Conservation (phyloP, 1,284 basidiomycete species). For the Macrocybe sp. region DNA sequence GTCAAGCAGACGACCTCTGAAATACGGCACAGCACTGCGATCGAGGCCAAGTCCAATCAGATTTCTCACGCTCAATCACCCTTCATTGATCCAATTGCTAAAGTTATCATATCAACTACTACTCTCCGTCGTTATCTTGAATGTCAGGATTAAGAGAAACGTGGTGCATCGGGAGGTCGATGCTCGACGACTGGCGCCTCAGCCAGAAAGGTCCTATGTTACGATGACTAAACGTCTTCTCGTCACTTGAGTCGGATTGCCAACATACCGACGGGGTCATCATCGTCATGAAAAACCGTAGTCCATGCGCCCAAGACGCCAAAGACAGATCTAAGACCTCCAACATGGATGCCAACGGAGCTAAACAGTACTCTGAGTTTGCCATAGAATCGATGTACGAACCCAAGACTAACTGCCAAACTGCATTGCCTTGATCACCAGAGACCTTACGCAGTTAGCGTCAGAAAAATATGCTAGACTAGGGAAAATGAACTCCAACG, state of each 20-base stretch:
- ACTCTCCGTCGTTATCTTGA: no score
- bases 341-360: slow-evolving; percentile 60
- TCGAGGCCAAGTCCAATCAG: no score
- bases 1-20: not conserved
- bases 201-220: slow-evolving; percentile 27
- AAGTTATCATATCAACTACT: no score
- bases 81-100: no score
- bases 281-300: slow-evolving; percentile 56
- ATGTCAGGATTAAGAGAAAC: slow-evolving; percentile 2
- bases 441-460: slow-evolving; percentile 34
- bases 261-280: slow-evolving; percentile 49
- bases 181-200: slow-evolving; percentile 13
- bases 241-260: not conserved
- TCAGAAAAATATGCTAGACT: slow-evolving; percentile 8
- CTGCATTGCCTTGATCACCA: slow-evolving; percentile 50
- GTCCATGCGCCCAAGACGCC: slow-evolving; percentile 68
- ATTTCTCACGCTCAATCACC: no score
- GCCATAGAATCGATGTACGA: not conserved
- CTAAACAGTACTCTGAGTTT: slow-evolving; percentile 27
- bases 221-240: slow-evolving; percentile 16
- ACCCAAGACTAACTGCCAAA: slow-evolving; percentile 51
- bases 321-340: slow-evolving; percentile 50
- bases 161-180: slow-evolving; percentile 12
- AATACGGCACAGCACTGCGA: no score
- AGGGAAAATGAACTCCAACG: slow-evolving; percentile 19